Evolutionary conservation across 257 asterid genomes (phyloP), one percentile per base, ranked within the genome.

Genomic region (Penstemon eatonii): DNA sequence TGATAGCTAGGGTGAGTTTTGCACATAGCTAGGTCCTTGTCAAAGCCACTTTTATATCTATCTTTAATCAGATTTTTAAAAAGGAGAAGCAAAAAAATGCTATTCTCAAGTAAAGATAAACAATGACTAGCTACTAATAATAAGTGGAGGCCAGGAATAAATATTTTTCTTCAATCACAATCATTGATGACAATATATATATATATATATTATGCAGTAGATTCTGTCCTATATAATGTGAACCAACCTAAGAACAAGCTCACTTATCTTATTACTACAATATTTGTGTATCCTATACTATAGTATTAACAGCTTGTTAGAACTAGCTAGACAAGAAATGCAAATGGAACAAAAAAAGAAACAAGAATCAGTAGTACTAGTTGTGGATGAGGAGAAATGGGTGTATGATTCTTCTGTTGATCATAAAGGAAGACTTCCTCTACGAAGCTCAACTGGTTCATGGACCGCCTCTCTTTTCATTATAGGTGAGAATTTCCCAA

Each of bases 391-490:
- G 42, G 84, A 82, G 13, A 84, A 84, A 82, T 84, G 94, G 92
- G 99, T 89, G 42, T 69, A 76, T 46, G 97, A 90, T 71, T 78
- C 93, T 67, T 94, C 95, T 0, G 51, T 84, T 42, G 96, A 91
- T 81, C 76, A 81, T 37, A 84, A 82, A 79, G 97, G 96, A 38
- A 77, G 87, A 74, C 60, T 85, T 71, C 97, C 99, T 40, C 78
- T 75, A 5, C 82, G 99, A 10, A 79, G 84, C 66, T 79, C 95
- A 5, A 94, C 99, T 52, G 97, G 97, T 55, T 84, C 84, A 39
- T 94, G 99, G 99, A 91, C 76, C 70, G 99, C 97, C 54, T 83
- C 99, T 51, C 80, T 86, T 70, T 91, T 89, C 80, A 94, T 91
- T 41, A 79, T 94, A 41, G 96, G 97, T 91, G 85, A 15, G 8